Base-by-base conservation (phyloP, 495 filamentous ascomycete genomes). In the Xylaria scruposa region DNA sequence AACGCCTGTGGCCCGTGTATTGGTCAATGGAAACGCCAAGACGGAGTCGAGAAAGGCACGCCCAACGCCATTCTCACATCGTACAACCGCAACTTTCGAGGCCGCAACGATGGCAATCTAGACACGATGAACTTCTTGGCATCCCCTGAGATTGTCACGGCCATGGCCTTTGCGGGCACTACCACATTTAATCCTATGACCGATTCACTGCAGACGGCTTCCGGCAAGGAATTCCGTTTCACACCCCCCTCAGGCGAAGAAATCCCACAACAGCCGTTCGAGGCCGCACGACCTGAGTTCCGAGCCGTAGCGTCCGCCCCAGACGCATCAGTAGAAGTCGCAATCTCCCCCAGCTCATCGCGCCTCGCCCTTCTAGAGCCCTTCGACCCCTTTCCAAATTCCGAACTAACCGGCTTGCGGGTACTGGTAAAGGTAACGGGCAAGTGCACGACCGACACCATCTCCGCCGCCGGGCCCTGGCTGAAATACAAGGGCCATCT, bases 401-500 rank as follows among this genome's bases (percentile, higher is more conserved):
- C 84, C 21, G 95, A 98, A 36, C 88, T 98, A 24, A 84, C 86
- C 29, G 88, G 86, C 47, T 85, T 97, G 17, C 87, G 88, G 36
- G 93, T 99, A 21, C 90, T 99, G 17, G 94, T 96, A 86, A 98
- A 97, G 84, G 92, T 98, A 61, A 91, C 93, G 70, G 96, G 96
- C 68, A 97, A 99, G 82, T 98, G 96, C 88, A 97, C 96, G 46
- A 99, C 96, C 44, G 96, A 99, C 82, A 97, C 96, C 71, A 99
- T 99, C 80, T 98, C 95, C 26, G 96, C 95, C 7, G 96, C 96
- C 3, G 96, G 96, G 7, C 95, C 95, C 4, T 99, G 96, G 96
- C 87, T 99, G 46, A 98, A 98, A 83, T 99, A 97, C 89, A 98
- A 98, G 87, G 96, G 96, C 73, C 96, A 99, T 81, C 89, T 99